Percentiles rank a stretch among this genome's conserved stretches.
phyloP scores from a whole-genome alignment of 1,284 basidiomycete genomes.

The Ceratobasidium sp. region DNA sequence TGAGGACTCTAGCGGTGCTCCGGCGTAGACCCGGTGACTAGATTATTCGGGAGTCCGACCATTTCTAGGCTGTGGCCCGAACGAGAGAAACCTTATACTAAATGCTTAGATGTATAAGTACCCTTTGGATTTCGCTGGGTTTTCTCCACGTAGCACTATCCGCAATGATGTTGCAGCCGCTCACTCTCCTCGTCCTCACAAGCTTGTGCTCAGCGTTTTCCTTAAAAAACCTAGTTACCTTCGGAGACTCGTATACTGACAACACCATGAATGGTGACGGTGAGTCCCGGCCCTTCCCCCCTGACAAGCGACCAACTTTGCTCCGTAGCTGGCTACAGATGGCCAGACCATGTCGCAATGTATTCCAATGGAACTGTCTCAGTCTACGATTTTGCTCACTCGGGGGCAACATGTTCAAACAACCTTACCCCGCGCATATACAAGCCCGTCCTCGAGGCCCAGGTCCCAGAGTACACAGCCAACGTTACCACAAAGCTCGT shows the following conservation, averaged over 20 bases:
- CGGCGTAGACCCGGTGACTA: not conserved
- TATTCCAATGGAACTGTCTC: constrained; percentile 56
- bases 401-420: constrained; percentile 62
- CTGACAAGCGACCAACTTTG: not conserved
- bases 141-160: not conserved
- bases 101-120: constrained; percentile 18
- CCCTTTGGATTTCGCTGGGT: not conserved
- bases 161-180: constrained; percentile 12
- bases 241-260: constrained; percentile 61
- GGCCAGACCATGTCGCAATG: constrained; percentile 57
- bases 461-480: constrained; percentile 54
- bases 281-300: not conserved
- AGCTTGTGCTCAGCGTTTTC: constrained; percentile 34
- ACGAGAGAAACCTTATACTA: not conserved
- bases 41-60: constrained; percentile 10
- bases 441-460: constrained; percentile 59
- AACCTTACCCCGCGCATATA: constrained; percentile 60
- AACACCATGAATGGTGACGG: constrained; percentile 55
- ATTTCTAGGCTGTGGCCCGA: constrained; percentile 22
- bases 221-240: constrained; percentile 41
- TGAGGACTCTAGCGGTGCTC: not conserved
- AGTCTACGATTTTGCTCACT: constrained; percentile 59
- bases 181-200: constrained; percentile 18
- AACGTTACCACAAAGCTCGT: constrained; percentile 26
- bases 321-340: constrained; percentile 52